Evolutionary conservation across 2,329 filamentous ascomycete genomes (phyloP), one percentile per base, ranked within the genome.

Genomic region (Clarireedia monteithiana): DNA sequence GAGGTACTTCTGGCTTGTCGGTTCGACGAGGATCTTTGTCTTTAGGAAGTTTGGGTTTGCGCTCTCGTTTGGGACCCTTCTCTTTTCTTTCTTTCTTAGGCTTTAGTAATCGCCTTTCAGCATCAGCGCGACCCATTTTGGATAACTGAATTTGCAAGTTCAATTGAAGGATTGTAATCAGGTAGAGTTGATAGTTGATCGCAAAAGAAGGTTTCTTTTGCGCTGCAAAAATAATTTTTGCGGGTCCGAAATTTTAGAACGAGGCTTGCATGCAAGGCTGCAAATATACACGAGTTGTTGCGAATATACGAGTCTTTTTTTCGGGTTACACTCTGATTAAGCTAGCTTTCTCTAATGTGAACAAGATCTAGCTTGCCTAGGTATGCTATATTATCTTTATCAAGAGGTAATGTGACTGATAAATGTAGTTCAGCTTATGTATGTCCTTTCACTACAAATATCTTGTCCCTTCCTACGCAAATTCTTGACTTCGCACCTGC

Each of bases 121-220:
- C 3, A 9, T 50, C 46, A 20, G 24, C 38, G 53, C 48, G 53
- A 27, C 27, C 39, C 53, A 60, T 39, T 26, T 53, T 20, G 42
- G 17, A 24, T 50, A 14, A n/a, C 38, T 12, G 38, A 46, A 15
- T 46, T 39, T 23, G 42, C 26, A n/a, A n/a, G 14, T 23, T 30
- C 7, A 30, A 10, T 30, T 30, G 7, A 10, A 10, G 46, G 12
- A 17, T 44, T 24, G 34, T 2, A 34, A 40, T 26, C 12, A 39
- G 48, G 27, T 26, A 27, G 17, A 24, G 6, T 27, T 27, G 38
- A 27, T 58, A 23, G 15, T 20, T 39, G 48, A 17, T 20, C 17
- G 34, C 15, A 36, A 34, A 10, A 34, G 58, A 60, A 61, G 59
- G 30, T 50, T 59, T 50, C 59, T 62, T 59, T 56, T 53, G 36